Conservation (phyloP, 2,329 filamentous ascomycete genomes). For the Aspergillus spinulosporus region DNA sequence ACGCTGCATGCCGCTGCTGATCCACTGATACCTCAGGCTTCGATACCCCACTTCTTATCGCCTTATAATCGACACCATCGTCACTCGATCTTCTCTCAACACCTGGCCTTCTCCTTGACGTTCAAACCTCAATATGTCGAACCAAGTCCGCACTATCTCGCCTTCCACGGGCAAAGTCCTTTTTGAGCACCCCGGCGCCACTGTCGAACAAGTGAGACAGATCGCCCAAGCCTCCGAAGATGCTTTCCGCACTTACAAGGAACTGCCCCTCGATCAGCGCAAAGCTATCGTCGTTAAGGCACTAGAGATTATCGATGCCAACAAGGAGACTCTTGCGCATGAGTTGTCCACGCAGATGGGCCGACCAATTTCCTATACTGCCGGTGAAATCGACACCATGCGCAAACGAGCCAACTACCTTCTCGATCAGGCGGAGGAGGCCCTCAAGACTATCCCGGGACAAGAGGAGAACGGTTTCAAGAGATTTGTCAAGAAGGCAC, state of each 20-base stretch:
- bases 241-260: conserved; percentile 57
- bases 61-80: conserved; percentile 1
- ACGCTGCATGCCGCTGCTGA: background rate
- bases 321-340: conserved; percentile 73
- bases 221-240: conserved; percentile 29
- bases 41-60: conserved; percentile 11
- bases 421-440: conserved; percentile 76
- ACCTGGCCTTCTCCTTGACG: background rate
- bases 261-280: conserved; percentile 69
- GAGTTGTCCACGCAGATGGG: conserved; percentile 92
- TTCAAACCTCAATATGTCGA: conserved; percentile 23
- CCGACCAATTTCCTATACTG: conserved; percentile 79
- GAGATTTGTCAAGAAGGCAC: conserved; percentile 81
- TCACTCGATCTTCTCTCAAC: background rate
- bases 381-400: conserved; percentile 77
- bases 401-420: conserved; percentile 80
- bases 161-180: conserved; percentile 83
- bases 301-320: conserved; percentile 65
- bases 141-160: conserved; percentile 66
- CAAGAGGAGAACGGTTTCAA: conserved; percentile 82
- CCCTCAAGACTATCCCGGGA: conserved; percentile 74
- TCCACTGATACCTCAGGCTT: conserved; percentile 6
- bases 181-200: conserved; percentile 71
- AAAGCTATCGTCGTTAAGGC: conserved; percentile 81
- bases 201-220: conserved; percentile 26